Conservation (phyloP, 2,329 filamentous ascomycete genomes). For the Lasiodiplodia hormozganensis region DNA sequence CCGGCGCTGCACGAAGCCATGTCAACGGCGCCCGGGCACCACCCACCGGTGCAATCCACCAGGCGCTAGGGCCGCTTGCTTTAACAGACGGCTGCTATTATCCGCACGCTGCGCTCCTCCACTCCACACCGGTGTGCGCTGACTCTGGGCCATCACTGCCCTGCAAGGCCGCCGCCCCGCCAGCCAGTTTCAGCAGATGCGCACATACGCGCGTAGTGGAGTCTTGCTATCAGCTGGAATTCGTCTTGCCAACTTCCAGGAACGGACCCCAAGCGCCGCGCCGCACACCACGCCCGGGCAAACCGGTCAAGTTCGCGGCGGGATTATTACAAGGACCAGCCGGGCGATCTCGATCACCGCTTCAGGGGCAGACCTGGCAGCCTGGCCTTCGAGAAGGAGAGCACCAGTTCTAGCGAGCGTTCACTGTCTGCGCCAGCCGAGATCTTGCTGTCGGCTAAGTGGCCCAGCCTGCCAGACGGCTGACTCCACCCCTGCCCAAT, state of each 20-base stretch:
- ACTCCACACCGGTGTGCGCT: slow-evolving; percentile 22
- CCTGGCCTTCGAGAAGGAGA: slow-evolving; percentile 27
- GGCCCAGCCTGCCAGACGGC: slow-evolving; percentile 3
- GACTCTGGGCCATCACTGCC: slow-evolving; percentile 25
- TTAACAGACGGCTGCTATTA: slow-evolving; percentile 23
- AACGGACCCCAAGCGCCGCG: slow-evolving; percentile 6
- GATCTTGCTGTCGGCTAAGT: slow-evolving; percentile 26
- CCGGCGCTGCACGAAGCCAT: background rate
- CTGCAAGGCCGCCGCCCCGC: slow-evolving; percentile 17
- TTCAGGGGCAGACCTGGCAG: slow-evolving; percentile 27
- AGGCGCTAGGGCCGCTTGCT: slow-evolving; percentile 11
- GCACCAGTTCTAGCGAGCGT: slow-evolving; percentile 23
- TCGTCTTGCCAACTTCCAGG: slow-evolving; percentile 18
- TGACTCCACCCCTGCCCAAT: slow-evolving; percentile 24
- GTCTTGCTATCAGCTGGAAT: slow-evolving; percentile 20
- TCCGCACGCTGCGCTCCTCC: background rate
- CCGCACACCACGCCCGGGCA: slow-evolving; percentile 15
- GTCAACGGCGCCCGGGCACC: slow-evolving; percentile 1
- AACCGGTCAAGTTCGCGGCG: slow-evolving; percentile 24
- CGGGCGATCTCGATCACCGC: slow-evolving; percentile 26
- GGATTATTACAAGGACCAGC: slow-evolving; percentile 27
- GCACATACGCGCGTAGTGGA: slow-evolving; percentile 15
- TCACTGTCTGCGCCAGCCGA: slow-evolving; percentile 22
- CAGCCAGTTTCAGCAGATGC: slow-evolving; percentile 16
- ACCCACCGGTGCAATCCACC: slow-evolving; percentile 6